Conservation (phyloP, 2,329 filamentous ascomycete genomes). For the Colletotrichum tropicale region DNA sequence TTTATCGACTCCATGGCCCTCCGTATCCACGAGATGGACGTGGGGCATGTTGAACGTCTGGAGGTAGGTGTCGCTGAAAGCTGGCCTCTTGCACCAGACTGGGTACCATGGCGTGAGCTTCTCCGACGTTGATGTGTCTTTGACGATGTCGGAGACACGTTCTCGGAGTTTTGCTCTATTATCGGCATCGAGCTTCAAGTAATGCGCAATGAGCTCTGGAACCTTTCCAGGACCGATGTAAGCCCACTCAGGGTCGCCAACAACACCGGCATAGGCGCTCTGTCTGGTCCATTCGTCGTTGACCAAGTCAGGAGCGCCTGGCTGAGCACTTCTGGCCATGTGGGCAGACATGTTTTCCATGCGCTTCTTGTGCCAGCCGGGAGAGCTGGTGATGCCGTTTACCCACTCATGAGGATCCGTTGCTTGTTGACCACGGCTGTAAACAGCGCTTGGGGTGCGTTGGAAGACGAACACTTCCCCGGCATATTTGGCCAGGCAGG, state of each 20-base stretch:
- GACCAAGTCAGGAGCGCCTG: slow-evolving; percentile 41
- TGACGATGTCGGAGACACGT: slow-evolving; percentile 54
- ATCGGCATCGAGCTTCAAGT: slow-evolving; percentile 44
- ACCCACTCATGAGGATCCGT: slow-evolving; percentile 48
- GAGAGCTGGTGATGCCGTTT: slow-evolving; percentile 31
- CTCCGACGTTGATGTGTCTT: slow-evolving; percentile 53
- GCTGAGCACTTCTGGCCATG: slow-evolving; percentile 32
- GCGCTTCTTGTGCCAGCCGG: slow-evolving; percentile 56
- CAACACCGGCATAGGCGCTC: slow-evolving; percentile 40
- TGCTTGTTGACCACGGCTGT: slow-evolving; percentile 38
- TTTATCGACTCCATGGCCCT: slow-evolving; percentile 53
- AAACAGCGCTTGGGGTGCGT: slow-evolving; percentile 52
- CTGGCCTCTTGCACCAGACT: slow-evolving; percentile 66
- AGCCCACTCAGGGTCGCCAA: slow-evolving; percentile 28
- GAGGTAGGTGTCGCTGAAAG: slow-evolving; percentile 66
- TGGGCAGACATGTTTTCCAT: slow-evolving; percentile 42
- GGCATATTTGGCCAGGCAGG: slow-evolving; percentile 49
- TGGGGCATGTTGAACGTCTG: slow-evolving; percentile 61
- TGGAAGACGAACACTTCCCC: slow-evolving; percentile 60
- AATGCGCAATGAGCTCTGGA: slow-evolving; percentile 34
- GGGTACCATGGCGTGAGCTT: slow-evolving; percentile 65
- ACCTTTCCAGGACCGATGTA: slow-evolving; percentile 20
- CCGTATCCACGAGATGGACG: slow-evolving; percentile 66
- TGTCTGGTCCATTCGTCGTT: slow-evolving; percentile 52
- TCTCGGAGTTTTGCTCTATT: slow-evolving; percentile 47